Evolutionary conservation across 441 rosid species (phyloP), one percentile per base, ranked within the genome.

Genomic region (Populus tomentosa): DNA sequence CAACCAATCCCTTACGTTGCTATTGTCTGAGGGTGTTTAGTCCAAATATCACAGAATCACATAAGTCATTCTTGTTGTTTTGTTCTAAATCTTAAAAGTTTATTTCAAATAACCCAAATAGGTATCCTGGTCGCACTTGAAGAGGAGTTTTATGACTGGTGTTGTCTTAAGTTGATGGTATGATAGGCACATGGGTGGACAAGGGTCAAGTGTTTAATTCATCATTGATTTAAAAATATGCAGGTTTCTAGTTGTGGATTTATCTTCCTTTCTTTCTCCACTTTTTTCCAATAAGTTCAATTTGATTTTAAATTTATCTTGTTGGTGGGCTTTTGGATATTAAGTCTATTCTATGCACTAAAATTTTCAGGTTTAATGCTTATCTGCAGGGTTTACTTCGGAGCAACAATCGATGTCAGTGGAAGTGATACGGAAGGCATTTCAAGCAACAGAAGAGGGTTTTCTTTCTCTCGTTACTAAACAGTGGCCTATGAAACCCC

Each of bases 361-460:
- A 70, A 67, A 61, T 16, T 40, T 73, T 64, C 68, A 38, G 61
- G 59, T 61, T 53, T 35, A 3, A 24, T 70, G 35, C 59, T 69
- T 79, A 62, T 61, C 50, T 75, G 67, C 87, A 96, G 99, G 99
- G 85, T 94, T 92, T 83, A 84, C 92, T 67, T 78, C 89, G 0
- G 99, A 96, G 89, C 91, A 92, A 76, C 94, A 90, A 77, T 83
- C 90, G 26, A 90, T 96, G 90, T 91, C 98, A 3, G 87, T 71
- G 50, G 98, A 96, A 30, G 97, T 94, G 33, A 89, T 96, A 59
- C 81, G 78, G 71, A 91, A 94, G 82, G 94, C 99, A 35, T 96
- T 81, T 85, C 94, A 90, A 86, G 98, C 98, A 13, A 94, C 99
- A 2, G 99, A 96, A 82, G 99, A 96, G 71, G 97, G 97, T 4